Conservation (phyloP, 1,284 basidiomycete species). For the Peniophora sp. region DNA sequence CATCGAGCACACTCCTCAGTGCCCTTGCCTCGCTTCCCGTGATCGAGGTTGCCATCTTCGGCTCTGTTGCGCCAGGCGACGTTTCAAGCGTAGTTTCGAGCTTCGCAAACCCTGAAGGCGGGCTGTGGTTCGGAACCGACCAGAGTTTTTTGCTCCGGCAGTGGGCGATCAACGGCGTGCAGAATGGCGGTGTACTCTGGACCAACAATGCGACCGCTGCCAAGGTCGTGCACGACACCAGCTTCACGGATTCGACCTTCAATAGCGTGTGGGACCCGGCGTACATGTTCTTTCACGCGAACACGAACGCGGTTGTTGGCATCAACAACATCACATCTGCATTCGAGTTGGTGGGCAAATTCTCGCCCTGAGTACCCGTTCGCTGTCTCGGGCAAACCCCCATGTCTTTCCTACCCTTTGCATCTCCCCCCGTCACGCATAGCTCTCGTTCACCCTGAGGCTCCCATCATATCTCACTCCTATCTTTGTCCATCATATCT, state of each 20-base stretch:
- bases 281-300: constrained; percentile 26
- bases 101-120: constrained; percentile 39
- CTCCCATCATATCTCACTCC: too few relatives aligned
- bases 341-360: constrained; percentile 12
- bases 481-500: too few relatives aligned
- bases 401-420: too few relatives aligned
- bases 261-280: constrained; percentile 43
- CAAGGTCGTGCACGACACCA: constrained; percentile 39
- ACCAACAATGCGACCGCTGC: constrained; percentile 41
- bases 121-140: constrained; percentile 53
- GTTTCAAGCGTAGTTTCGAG: constrained; percentile 40
- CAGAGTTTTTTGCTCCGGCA: constrained; percentile 37
- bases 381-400: too few relatives aligned
- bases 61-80: constrained; percentile 40
- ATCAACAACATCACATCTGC: constrained; percentile 33
- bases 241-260: constrained; percentile 34
- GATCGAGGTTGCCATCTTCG: constrained; percentile 57
- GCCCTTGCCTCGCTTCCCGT: constrained; percentile 38
- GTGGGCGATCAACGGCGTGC: constrained; percentile 42
- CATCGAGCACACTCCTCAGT: constrained; percentile 28
- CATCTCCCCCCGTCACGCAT: too few relatives aligned
- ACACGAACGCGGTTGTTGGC: constrained; percentile 19
- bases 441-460: too few relatives aligned
- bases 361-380: constrained; percentile 1
- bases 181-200: constrained; percentile 35